These are phyloP conservation scores for Colletotrichum aenigma DNA, from an alignment of 2,329 filamentous ascomycete species.

Conservation along the genomic window DNA sequence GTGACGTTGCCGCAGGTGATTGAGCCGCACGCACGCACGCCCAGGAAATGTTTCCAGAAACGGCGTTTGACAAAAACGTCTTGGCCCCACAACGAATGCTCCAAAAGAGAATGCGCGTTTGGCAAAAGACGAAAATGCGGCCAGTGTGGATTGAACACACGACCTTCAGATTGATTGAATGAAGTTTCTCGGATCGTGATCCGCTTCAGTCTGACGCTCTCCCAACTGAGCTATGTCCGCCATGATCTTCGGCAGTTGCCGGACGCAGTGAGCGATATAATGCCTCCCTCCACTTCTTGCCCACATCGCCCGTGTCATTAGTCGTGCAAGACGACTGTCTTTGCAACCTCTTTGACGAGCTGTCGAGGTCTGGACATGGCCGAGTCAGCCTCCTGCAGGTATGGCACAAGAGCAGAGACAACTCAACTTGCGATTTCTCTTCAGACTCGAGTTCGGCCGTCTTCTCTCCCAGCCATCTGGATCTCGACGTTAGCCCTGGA, in stretches of 20 bases:
- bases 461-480: neutral
- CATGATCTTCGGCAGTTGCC: neutral
- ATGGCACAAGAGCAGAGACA: neutral
- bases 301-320: neutral
- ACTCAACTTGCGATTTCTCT: neutral
- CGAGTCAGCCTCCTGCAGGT: neutral
- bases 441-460: neutral
- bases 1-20: neutral
- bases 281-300: neutral
- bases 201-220: constrained; percentile 22
- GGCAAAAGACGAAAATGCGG: constrained; percentile 10
- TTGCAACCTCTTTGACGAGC: neutral
- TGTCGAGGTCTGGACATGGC: neutral
- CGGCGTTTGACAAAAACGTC: neutral
- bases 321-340: neutral
- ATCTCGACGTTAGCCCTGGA: neutral
- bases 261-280: neutral
- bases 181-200: neutral
- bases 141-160: constrained; percentile 22
- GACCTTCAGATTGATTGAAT: constrained; percentile 19
- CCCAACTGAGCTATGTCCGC: constrained; percentile 22
- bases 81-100: neutral
- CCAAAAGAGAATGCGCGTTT: neutral
- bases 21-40: neutral
- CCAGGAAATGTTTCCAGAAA: neutral